phyloP scores from a whole-genome alignment of 352 stramenopile species.

The Pythium phragmiticola region DNA sequence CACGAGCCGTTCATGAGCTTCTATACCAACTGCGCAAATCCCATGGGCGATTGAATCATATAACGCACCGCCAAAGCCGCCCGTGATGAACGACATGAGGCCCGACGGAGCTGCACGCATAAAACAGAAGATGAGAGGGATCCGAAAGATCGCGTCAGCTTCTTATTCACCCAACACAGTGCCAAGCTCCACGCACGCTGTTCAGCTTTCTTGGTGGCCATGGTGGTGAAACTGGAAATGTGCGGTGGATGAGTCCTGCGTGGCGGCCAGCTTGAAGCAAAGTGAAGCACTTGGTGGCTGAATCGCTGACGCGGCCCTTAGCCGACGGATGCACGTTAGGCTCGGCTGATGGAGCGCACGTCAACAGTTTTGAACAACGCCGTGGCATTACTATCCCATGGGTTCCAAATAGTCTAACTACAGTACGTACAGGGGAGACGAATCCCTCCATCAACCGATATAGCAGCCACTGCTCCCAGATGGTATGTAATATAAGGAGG shows the following conservation, averaged over 20 bases:
- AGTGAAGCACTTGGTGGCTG: constrained; percentile 21
- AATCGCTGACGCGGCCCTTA: constrained; percentile 21
- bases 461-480: neutral
- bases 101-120: constrained; percentile 62
- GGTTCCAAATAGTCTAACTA: neutral
- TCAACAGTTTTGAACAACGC: constrained; percentile 26
- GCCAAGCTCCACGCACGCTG: constrained; percentile 20
- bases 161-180: neutral
- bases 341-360: constrained; percentile 24
- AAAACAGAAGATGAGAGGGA: neutral
- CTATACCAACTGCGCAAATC: neutral
- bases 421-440: constrained; percentile 3
- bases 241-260: neutral
- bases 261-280: constrained; percentile 25
- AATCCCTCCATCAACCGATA: neutral
- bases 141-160: constrained; percentile 8
- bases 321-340: constrained; percentile 22
- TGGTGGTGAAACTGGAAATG: constrained; percentile 9
- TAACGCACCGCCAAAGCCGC: constrained; percentile 87
- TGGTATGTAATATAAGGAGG: neutral
- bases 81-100: constrained; percentile 93
- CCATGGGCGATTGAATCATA: neutral
- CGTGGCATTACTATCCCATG: constrained; percentile 10
- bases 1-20: neutral
- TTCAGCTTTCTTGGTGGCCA: constrained; percentile 20